phyloP scores from a whole-genome alignment of 139 green algal species.

The Cymbomonas tetramitiformis region DNA sequence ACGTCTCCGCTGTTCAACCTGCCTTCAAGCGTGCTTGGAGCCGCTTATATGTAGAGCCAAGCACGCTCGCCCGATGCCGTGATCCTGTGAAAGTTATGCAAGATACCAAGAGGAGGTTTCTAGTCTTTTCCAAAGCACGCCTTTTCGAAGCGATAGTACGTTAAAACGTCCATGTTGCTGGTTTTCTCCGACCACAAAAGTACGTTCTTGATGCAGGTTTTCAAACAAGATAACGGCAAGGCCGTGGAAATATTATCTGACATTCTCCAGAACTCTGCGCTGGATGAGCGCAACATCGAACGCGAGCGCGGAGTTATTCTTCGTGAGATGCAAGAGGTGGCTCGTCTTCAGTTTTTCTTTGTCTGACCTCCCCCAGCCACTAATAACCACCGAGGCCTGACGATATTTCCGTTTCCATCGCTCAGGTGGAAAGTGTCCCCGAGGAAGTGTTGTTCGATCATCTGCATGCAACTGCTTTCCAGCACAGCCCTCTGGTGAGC shows the following conservation, averaged over 20 bases:
- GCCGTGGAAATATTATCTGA: slow-evolving; percentile 86
- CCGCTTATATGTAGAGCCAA: too few relatives aligned
- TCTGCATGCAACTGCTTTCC: slow-evolving; percentile 96
- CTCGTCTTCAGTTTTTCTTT: slow-evolving; percentile 21
- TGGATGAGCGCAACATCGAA: slow-evolving; percentile 72
- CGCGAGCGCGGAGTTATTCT: slow-evolving; percentile 87
- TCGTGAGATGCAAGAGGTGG: slow-evolving; percentile 91
- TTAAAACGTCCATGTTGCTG: too few relatives aligned
- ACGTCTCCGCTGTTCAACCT: too few relatives aligned
- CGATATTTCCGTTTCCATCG: not conserved
- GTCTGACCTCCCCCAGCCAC: not conserved
- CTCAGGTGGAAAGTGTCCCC: slow-evolving; percentile 52
- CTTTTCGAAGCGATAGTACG: too few relatives aligned
- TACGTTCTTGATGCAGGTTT: too few relatives aligned
- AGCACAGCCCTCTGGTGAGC: slow-evolving; percentile 52
- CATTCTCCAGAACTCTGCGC: slow-evolving; percentile 85
- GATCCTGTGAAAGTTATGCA: too few relatives aligned
- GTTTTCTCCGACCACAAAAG: too few relatives aligned
- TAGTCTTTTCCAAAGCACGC: too few relatives aligned
- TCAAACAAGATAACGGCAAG: slow-evolving; percentile 68
- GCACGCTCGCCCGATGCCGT: too few relatives aligned
- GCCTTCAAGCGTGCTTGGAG: too few relatives aligned
- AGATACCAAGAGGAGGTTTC: too few relatives aligned
- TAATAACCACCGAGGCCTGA: too few relatives aligned
- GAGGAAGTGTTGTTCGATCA: slow-evolving; percentile 94